These are phyloP conservation scores for Nemania sp. DNA, from an alignment of 2,329 filamentous ascomycete genomes.

Conservation along the genomic window DNA sequence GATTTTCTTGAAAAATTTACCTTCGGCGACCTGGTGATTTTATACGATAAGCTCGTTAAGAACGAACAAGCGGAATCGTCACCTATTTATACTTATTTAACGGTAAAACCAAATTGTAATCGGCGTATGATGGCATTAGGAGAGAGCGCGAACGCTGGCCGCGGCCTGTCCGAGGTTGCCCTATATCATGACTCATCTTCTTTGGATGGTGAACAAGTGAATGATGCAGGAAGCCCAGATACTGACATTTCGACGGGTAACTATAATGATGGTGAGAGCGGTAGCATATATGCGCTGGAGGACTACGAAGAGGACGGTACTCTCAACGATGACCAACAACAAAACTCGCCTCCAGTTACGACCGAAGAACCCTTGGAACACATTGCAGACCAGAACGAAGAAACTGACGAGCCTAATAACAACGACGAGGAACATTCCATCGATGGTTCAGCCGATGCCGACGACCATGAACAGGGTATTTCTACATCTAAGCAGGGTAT, in stretches of 20 bases:
- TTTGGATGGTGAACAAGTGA: slow-evolving; percentile 37
- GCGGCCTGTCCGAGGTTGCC: slow-evolving; percentile 50
- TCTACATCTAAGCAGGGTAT: slow-evolving; percentile 49
- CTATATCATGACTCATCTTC: slow-evolving; percentile 48
- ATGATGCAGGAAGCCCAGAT: slow-evolving; percentile 32
- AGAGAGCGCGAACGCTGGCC: slow-evolving; percentile 50
- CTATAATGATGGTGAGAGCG: slow-evolving; percentile 38
- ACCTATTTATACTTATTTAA: slow-evolving; percentile 50
- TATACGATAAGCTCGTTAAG: slow-evolving; percentile 50
- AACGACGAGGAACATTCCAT: slow-evolving; percentile 20
- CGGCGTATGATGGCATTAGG: slow-evolving; percentile 50
- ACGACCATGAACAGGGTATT: slow-evolving; percentile 44
- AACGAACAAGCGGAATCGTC: slow-evolving; percentile 46
- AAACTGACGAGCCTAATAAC: slow-evolving; percentile 24
- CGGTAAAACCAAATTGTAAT: slow-evolving; percentile 50
- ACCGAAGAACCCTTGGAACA: slow-evolving; percentile 15
- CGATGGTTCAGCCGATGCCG: slow-evolving; percentile 39
- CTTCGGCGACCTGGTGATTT: slow-evolving; percentile 49
- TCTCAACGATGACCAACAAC: slow-evolving; percentile 43
- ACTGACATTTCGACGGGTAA: slow-evolving; percentile 33
- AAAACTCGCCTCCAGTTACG: slow-evolving; percentile 20
- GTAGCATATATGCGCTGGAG: slow-evolving; percentile 39
- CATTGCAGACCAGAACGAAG: slow-evolving; percentile 5
- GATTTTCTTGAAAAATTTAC: slow-evolving; percentile 50
- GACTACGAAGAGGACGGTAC: slow-evolving; percentile 29